phyloP scores from a whole-genome alignment of 129 eudicot species.

The Flaveria brownii region DNA sequence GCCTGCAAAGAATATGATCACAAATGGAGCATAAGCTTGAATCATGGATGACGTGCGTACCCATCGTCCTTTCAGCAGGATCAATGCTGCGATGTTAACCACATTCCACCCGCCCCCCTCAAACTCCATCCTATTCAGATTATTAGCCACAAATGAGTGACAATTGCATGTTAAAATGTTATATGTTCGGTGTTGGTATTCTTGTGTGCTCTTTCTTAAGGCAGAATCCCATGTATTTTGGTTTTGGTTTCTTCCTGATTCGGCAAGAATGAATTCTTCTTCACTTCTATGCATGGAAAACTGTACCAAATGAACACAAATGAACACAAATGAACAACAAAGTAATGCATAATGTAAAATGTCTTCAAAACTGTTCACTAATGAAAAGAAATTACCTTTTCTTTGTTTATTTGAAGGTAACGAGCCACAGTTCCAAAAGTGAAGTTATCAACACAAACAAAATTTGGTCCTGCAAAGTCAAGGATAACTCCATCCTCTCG shows the following conservation, averaged over 20 bases:
- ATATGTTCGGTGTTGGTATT: constrained; percentile 82
- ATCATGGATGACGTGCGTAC: constrained; percentile 50
- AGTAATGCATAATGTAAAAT: constrained; percentile 3
- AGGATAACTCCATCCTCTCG: constrained; percentile 91
- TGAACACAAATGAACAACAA: not conserved
- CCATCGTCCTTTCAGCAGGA: constrained; percentile 74
- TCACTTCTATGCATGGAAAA: constrained; percentile 30
- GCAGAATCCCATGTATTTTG: constrained; percentile 67
- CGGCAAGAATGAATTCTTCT: constrained; percentile 41
- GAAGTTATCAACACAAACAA: constrained; percentile 89
- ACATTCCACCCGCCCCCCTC: constrained; percentile 81
- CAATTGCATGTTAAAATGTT: constrained; percentile 88
- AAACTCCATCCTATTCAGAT: constrained; percentile 71
- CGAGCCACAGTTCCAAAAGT: constrained; percentile 83
- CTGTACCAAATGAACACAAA: constrained; percentile 23
- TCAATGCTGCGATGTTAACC: constrained; percentile 70
- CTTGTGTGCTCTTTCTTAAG: constrained; percentile 68
- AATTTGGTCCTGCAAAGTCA: constrained; percentile 96
- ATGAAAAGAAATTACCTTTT: constrained; percentile 47
- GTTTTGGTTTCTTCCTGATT: constrained; percentile 37
- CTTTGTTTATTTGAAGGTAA: constrained; percentile 65
- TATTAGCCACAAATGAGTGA: constrained; percentile 88
- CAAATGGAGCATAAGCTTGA: constrained; percentile 59
- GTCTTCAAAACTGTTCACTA: not conserved
- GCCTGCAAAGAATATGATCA: constrained; percentile 57